A percentile compares a stretch with the other conserved stretches of the same genome.
Conservation (phyloP, 768 basidiomycete species). For the Auricularia auricula-judae region DNA sequence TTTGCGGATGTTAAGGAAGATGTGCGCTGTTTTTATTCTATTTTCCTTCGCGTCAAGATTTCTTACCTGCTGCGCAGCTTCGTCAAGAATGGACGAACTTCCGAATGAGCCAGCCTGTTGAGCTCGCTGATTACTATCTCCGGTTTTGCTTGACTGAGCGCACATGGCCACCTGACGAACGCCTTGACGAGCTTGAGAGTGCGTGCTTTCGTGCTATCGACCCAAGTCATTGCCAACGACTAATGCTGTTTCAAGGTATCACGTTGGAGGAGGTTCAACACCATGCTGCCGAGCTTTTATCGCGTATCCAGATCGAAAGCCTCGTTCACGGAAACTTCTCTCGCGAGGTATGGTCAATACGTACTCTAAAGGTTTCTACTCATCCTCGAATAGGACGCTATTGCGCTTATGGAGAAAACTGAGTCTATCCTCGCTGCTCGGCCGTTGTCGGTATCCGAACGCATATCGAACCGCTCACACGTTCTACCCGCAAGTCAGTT, state of each 20-base stretch:
- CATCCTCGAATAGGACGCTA: slow-evolving; percentile 50
- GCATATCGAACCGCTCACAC: slow-evolving; percentile 39
- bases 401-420: slow-evolving; percentile 55
- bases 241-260: slow-evolving; percentile 37
- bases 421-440: slow-evolving; percentile 54
- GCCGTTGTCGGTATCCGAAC: slow-evolving; percentile 42
- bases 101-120: slow-evolving; percentile 73
- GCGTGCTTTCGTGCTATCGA: slow-evolving; percentile 18
- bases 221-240: no score
- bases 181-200: slow-evolving; percentile 65
- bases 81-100: slow-evolving; percentile 79
- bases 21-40: slow-evolving; percentile 18
- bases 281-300: slow-evolving; percentile 50
- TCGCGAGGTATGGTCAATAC: slow-evolving; percentile 51
- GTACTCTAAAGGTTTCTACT: slow-evolving; percentile 1
- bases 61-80: slow-evolving; percentile 31
- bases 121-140: slow-evolving; percentile 64
- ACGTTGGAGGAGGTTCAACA: slow-evolving; percentile 57
- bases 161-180: slow-evolving; percentile 70
- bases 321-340: slow-evolving; percentile 77
- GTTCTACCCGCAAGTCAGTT: slow-evolving; percentile 56
- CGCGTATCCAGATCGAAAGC: slow-evolving; percentile 55
- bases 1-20: slow-evolving; percentile 36
- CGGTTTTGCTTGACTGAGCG: slow-evolving; percentile 59
- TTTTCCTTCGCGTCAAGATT: neutral